Base-by-base conservation (phyloP, 1,139 yeast species). In the Suhomyces atakaporum region DNA sequence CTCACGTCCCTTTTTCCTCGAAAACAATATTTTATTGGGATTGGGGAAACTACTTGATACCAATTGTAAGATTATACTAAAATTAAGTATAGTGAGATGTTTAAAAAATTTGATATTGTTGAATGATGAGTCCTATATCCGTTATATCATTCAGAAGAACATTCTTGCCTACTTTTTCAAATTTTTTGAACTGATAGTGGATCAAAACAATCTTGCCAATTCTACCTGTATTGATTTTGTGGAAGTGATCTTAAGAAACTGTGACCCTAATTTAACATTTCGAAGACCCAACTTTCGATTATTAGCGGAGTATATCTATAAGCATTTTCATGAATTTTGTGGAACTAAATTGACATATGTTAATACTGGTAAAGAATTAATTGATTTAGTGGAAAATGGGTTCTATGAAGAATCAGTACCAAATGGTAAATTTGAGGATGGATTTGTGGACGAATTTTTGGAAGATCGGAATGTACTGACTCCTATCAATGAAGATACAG, bases 181-280 rank as follows among this genome's bases (percentile, higher is more conserved):
- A 1, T 64, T 79, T 38, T 68, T 86, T 42, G 62, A 63, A 14
- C 70, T 66, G n/a, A 74, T 78, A 13, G 68, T 74, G 14, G 62
- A 69, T 25, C 62, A 64, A 29, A 80, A 84, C 53, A 84, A 81
- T 51, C 64, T 90, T 42, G 74, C 86, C 2, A 85, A 80, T 51
- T 87, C 96, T 0, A 74, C 94, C 3, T 77, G 94, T 46, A 66
- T 89, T 36, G 92, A 85, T 50, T 66, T 90, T 27, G 63, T 88
- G 35, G 84, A 79, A 46, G 59, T 73, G 3, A 59, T 86, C 2
- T 54, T 73, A 6, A 59, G 50, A 34, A 60, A 48, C 48, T 61
- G 61, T 38, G 66, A 63, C 24, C 38, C 50, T 5, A 49, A 49
- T 14, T 41, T 52, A 14, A 43, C 46, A 15, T 25, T 33, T 29